phyloP scores from a whole-genome alignment of 176 grass and related monocot genomes.

The Hyparrhenia diplandra region DNA sequence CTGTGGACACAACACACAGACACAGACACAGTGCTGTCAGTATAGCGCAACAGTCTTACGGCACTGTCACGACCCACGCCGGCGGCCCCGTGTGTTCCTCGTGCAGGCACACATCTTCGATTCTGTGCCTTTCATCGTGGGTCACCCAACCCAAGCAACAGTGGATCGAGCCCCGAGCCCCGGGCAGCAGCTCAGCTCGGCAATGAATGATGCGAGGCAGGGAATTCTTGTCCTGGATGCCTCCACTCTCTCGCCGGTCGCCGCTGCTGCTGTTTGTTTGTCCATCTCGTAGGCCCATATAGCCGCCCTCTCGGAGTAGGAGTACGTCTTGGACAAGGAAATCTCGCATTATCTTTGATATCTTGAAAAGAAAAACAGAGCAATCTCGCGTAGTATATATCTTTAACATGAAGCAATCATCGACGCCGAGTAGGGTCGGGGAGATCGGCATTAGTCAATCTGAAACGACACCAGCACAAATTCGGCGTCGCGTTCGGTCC shows the following conservation, averaged over 20 bases:
- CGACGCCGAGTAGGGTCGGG: background rate
- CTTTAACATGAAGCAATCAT: background rate
- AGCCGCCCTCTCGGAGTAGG: background rate
- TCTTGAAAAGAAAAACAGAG: background rate
- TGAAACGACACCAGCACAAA: background rate
- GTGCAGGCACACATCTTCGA: background rate
- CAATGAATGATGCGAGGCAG: background rate
- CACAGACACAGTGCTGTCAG: no score
- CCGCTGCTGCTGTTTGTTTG: background rate
- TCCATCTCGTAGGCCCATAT: conserved; percentile 15
- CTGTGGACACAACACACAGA: background rate
- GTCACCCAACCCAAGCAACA: no score
- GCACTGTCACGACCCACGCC: background rate
- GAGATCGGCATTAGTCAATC: conserved; percentile 1
- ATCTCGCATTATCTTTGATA: background rate
- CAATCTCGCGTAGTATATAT: background rate
- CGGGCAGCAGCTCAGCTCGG: no score
- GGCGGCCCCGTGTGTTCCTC: background rate
- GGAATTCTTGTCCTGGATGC: background rate
- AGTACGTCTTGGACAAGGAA: conserved; percentile 2
- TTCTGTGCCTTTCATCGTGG: no score
- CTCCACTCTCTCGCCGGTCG: background rate
- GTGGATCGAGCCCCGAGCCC: no score
- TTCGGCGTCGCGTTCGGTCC: background rate
- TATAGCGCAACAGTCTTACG: background rate